Evolutionary conservation across 441 rosid species (phyloP), one percentile per base, ranked within the genome.

Genomic region (Jatropha podagrica): DNA sequence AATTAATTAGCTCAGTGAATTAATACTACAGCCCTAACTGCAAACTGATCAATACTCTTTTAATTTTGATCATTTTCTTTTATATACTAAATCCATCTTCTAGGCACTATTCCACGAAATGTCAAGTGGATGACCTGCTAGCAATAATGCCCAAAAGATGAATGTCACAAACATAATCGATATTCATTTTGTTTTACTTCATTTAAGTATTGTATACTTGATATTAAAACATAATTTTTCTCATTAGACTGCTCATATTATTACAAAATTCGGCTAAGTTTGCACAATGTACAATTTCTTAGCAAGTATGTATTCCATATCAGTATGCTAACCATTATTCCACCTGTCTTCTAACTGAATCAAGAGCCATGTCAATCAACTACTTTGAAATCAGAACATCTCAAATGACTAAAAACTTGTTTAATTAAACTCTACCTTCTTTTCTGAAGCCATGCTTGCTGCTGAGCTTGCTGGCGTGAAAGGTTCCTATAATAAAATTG

Each of bases 371-470:
- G 11, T 13, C 44, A 73, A 49, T 48, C 18, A 9, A 48, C 17
- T 62, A 32, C 14, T 32, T 32, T 42, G 14, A 72, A 7, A 32
- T n/a, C 38, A 62, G 11, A 63, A 37, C 20, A 64, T 51, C 40
- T 15, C 14, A 5, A 32, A 37, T 5, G 42, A 23, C 44, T 9
- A 44, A 42, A 72, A 42, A 3, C 14, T 23, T 5, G 11, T 42
- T 37, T 11, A 40, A 46, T 48, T n/a, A 23, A 0, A 64, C 44
- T 71, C 41, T 74, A 93, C 99, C 97, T 95, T 85, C 98, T 88
- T 85, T 95, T 95, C 81, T 95, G 99, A 82, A 93, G 93, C 99
- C 99, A 93, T 65, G 97, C 85, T 86, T 95, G 99, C 80, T 95
- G 98, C 78, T 95, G 99, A 5, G 88, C 92, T 86, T 95, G 99